Base-by-base conservation (phyloP, 331 rosid genomes). In the Acacia pycnantha region DNA sequence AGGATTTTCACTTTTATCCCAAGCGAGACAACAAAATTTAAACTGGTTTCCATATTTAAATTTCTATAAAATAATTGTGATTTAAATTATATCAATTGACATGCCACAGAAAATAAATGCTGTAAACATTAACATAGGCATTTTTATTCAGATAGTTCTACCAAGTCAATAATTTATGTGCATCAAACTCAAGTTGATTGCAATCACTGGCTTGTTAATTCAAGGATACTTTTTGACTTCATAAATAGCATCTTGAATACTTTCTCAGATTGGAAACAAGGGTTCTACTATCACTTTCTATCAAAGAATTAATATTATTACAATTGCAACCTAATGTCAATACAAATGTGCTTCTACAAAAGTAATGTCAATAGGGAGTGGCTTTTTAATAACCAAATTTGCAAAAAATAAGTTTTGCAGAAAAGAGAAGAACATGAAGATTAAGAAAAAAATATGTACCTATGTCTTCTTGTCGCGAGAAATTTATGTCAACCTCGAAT, bases 381-480 rank as follows among this genome's bases (percentile, higher is more conserved):
- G 76, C 51, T 15, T 74, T 78, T 29, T 11, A 40, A 66, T 41
- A 47, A 74, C n/a, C 40, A 58, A 27, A 62, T 7, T 40, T n/a
- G 1, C 8, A 54, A 47, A 66, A 73, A 78, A 48, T 9, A 44
- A 50, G 21, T 59, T 79, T 69, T 37, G 77, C 19, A 27, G 51
- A 68, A 47, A 31, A 68, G 51, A 70, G 77, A 62, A 47, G 31
- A 68, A 29, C 19, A 37, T 24, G 43, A 76, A 59, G 76, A 76
- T 19, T 70, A 73, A 77, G 80, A 83, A 41, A 53, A 46, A 70
- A 54, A 70, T 59, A 82, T 77, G 77, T 92, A 96, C 98, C 84
- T 50, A 83, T 77, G 51, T 65, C 68, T n/a, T 74, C 83, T 71
- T n/a, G 85, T 46, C 2, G 85, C 33, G 84, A 67, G 84, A 64